These are phyloP conservation scores for Wallacemonas rigidus DNA, from an alignment of 208 protist species.

Conservation along the genomic window DNA sequence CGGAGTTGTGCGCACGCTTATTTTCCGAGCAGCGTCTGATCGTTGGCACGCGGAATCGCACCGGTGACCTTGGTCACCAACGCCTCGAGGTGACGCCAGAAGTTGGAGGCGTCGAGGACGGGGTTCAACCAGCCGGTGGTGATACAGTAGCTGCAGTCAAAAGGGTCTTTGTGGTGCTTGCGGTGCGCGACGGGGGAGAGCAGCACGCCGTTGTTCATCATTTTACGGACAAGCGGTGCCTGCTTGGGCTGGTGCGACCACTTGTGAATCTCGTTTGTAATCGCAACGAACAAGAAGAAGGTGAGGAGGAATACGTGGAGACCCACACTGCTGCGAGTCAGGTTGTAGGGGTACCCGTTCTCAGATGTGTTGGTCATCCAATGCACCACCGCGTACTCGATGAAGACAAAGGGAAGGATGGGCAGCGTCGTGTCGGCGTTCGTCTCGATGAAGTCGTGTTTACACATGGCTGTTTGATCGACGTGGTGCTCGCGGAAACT, in stretches of 20 bases:
- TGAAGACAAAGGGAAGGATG: slow-evolving; percentile 70
- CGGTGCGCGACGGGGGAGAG: slow-evolving; percentile 86
- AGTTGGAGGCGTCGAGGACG: slow-evolving; percentile 82
- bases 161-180: slow-evolving; percentile 90
- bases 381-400: slow-evolving; percentile 52
- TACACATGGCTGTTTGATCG: slow-evolving; percentile 88
- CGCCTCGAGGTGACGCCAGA: slow-evolving; percentile 87
- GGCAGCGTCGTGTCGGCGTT: slow-evolving; percentile 94
- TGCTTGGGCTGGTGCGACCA: slow-evolving; percentile 89
- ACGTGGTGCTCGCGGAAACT: slow-evolving; percentile 96
- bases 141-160: slow-evolving; percentile 95
- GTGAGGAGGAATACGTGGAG: slow-evolving; percentile 71
- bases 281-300: slow-evolving; percentile 77
- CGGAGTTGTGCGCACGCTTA: slow-evolving; percentile 23
- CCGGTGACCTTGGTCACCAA: slow-evolving; percentile 84
- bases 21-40: slow-evolving; percentile 79
- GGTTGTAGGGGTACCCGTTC: slow-evolving; percentile 59
- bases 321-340: slow-evolving; percentile 62
- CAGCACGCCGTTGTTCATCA: slow-evolving; percentile 80
- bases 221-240: slow-evolving; percentile 47
- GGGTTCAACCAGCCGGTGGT: slow-evolving; percentile 95
- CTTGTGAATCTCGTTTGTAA: slow-evolving; percentile 96
- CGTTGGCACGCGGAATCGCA: slow-evolving; percentile 78
- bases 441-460: slow-evolving; percentile 95
- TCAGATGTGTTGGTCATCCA: slow-evolving; percentile 28